Percentiles rank a stretch among this genome's conserved stretches.
phyloP scores from a whole-genome alignment of 179 eudicot genomes.

The Corrigiola litoralis region DNA sequence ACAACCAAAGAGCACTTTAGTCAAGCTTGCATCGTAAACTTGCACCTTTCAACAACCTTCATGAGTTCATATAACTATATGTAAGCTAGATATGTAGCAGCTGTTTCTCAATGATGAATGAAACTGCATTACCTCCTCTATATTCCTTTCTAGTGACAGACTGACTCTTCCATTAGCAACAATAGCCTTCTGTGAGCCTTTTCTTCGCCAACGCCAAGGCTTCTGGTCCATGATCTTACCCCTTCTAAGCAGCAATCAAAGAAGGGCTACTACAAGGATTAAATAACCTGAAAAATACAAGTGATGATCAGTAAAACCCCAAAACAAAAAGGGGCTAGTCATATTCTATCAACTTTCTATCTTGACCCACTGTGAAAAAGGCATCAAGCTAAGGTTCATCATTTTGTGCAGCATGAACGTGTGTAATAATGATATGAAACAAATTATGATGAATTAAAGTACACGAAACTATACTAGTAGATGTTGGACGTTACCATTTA shows the following conservation, averaged over 20 bases:
- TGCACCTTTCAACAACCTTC: too few relatives aligned
- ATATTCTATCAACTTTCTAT: neutral
- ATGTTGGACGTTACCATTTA: neutral
- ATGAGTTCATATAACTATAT: too few relatives aligned
- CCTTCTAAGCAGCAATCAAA: slow-evolving; percentile 1
- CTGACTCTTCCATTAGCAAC: slow-evolving; percentile 28
- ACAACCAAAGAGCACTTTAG: too few relatives aligned
- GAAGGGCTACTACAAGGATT: slow-evolving; percentile 1
- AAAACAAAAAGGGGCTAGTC: neutral
- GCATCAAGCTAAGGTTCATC: slow-evolving; percentile 8
- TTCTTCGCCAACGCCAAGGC: slow-evolving; percentile 71
- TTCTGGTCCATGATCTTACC: slow-evolving; percentile 54
- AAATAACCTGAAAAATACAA: neutral
- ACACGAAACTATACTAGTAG: slow-evolving; percentile 16
- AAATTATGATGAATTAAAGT: slow-evolving; percentile 26
- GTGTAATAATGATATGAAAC: neutral
- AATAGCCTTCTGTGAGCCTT: slow-evolving; percentile 51
- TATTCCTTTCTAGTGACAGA: slow-evolving; percentile 14
- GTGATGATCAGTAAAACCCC: neutral
- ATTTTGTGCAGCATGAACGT: neutral
- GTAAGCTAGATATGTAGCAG: too few relatives aligned
- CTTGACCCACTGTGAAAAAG: too few relatives aligned
- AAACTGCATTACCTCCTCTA: slow-evolving; percentile 34
- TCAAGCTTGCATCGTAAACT: too few relatives aligned
- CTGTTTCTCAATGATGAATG: too few relatives aligned